Conservation (phyloP, 345 rosid species). For the Linum lewisii region DNA sequence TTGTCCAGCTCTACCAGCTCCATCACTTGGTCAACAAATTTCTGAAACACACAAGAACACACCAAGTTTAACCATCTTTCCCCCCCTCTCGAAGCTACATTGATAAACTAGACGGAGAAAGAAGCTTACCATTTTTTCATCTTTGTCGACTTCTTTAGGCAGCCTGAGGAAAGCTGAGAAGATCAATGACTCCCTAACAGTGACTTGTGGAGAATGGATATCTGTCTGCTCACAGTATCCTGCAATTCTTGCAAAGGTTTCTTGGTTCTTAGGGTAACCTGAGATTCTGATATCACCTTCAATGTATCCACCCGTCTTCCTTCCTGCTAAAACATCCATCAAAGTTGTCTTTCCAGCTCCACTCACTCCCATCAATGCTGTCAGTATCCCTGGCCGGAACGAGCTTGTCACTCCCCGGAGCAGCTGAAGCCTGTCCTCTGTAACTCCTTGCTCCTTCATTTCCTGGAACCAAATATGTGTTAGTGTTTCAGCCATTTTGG, state of each 20-base stretch:
- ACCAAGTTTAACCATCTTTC: not conserved
- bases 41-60: conserved; percentile 14
- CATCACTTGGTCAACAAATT: conserved; percentile 44
- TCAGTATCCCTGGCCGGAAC: conserved; percentile 85
- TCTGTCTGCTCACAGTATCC: conserved; percentile 89
- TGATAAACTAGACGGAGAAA: not conserved
- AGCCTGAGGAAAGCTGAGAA: conserved; percentile 87
- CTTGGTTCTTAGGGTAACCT: conserved; percentile 73
- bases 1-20: conserved; percentile 35
- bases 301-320: conserved; percentile 83
- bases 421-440: conserved; percentile 58
- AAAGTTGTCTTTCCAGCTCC: conserved; percentile 97
- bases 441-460: conserved; percentile 75
- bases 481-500: no score
- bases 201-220: conserved; percentile 89
- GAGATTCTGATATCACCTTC: conserved; percentile 85
- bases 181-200: conserved; percentile 70
- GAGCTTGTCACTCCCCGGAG: conserved; percentile 69
- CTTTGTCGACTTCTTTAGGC: conserved; percentile 54
- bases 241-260: conserved; percentile 90
- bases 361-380: conserved; percentile 95
- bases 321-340: conserved; percentile 95
- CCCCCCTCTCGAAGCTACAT: not conserved
- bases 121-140: conserved; percentile 59
- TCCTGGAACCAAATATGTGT: conserved; percentile 32